Conservation (phyloP, 345 rosid species). For the Eucalyptus erythrocorys region DNA sequence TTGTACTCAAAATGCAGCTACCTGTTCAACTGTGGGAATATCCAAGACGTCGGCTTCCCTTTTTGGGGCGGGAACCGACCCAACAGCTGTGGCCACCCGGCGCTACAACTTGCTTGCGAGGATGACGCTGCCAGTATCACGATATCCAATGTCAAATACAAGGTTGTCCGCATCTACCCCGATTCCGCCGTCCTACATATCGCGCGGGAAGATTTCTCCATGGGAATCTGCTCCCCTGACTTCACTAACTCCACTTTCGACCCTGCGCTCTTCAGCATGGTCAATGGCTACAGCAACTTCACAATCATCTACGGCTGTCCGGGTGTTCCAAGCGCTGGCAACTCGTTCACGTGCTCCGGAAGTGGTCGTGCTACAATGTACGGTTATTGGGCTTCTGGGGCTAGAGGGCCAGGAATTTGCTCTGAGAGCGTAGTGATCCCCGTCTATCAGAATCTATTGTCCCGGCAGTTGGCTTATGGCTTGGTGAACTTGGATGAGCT, state of each 20-base stretch:
- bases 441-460: neutral
- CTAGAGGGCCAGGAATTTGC: neutral
- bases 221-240: too few species aligned
- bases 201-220: too few species aligned
- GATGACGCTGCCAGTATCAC: neutral
- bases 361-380: neutral
- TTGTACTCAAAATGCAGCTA: neutral
- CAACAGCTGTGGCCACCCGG: slow-evolving; percentile 8
- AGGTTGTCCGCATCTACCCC: too few species aligned
- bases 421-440: slow-evolving; percentile 3
- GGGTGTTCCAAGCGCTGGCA: too few species aligned
- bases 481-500: fast-evolving
- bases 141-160: neutral
- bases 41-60: slow-evolving; percentile 3
- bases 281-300: too few species aligned
- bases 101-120: slow-evolving; percentile 5
- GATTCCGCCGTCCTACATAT: too few species aligned
- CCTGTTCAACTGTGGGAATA: neutral
- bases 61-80: slow-evolving; percentile 14
- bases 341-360: too few species aligned
- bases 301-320: too few species aligned
- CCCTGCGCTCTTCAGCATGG: too few species aligned
- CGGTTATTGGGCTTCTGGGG: neutral
- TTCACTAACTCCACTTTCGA: too few species aligned
- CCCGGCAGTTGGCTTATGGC: neutral